These are phyloP conservation scores for Phaeolepiota aurea DNA, from an alignment of 768 basidiomycete species.

Conservation along the genomic window DNA sequence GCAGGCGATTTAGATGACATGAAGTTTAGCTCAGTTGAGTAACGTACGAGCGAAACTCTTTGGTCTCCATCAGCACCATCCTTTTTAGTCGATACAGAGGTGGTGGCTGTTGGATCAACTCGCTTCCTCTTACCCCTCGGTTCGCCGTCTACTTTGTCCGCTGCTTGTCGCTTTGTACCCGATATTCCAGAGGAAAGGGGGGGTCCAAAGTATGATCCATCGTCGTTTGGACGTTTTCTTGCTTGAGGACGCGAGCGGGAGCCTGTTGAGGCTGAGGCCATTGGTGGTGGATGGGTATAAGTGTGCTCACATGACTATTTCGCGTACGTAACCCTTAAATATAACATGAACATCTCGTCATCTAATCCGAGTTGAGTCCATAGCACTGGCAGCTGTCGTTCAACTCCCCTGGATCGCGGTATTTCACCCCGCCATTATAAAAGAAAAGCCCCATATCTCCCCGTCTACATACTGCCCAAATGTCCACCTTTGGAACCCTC, in stretches of 20 bases:
- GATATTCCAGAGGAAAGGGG: slow-evolving; percentile 29
- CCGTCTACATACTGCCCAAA: slow-evolving; percentile 19
- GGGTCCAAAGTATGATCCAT: slow-evolving; percentile 64
- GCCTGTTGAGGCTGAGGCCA: slow-evolving; percentile 25
- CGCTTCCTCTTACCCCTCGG: slow-evolving; percentile 69
- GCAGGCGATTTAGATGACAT: not conserved
- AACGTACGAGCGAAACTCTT: slow-evolving; percentile 33
- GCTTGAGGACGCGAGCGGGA: slow-evolving; percentile 59
- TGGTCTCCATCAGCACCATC: slow-evolving; percentile 29
- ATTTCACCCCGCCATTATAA: not conserved
- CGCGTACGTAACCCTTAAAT: too few species aligned
- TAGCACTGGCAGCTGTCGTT: not conserved
- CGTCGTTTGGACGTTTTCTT: slow-evolving; percentile 56
- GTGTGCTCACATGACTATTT: too few species aligned
- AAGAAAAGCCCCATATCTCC: slow-evolving; percentile 2
- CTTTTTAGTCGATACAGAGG: slow-evolving; percentile 18
- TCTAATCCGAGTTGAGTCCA: not conserved
- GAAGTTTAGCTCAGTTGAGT: not conserved
- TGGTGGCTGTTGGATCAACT: slow-evolving; percentile 32
- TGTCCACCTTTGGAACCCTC: slow-evolving; percentile 90
- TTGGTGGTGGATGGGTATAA: slow-evolving; percentile 26
- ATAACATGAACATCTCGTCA: too few species aligned
- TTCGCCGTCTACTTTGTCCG: slow-evolving; percentile 66
- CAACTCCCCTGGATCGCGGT: not conserved
- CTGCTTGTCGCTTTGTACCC: slow-evolving; percentile 57